Base-by-base conservation (phyloP, 2,329 filamentous ascomycete genomes). In the Lasiodiplodia sp. region DNA sequence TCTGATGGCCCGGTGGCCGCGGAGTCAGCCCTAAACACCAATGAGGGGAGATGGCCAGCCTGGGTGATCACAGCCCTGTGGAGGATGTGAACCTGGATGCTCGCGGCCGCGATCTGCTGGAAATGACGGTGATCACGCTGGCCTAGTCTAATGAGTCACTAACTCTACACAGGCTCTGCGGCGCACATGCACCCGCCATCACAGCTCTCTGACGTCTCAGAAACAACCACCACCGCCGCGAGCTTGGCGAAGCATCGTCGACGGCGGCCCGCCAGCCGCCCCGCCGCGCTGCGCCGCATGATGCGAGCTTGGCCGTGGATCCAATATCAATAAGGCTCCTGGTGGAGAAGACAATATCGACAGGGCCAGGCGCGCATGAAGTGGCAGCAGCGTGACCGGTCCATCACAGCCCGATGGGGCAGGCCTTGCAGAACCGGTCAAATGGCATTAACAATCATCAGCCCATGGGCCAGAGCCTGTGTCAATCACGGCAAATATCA, bases 11-110 rank as follows among this genome's bases (percentile, higher is more conserved):
- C 55, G 21, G 44, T 31, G 57, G 18, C 14, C 38, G 57, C 57
- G n/a, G 57, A 23, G 44, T 63, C 60, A 63, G 60, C 60, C 60
- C 60, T 63, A 47, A n/a, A 49, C 21, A 34, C 57, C 57, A 62
- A 51, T 62, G 57, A 62, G 44, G 60, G 23, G 23, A 23, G 23
- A 23, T 23, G 23, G 23, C 23, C 23, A 23, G 28, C 60, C 44
- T 37, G 40, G 60, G 31, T 52, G 60, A 63, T 63, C 60, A 63
- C 60, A 63, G 60, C 60, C 60, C 60, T 63, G 60, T 63, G 60
- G 60, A 63, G 60, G 60, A 63, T 63, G 60, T 38, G 60, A 63
- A 63, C 60, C 40, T 63, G 60, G 60, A 63, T 63, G 58, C 58
- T 44, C 38, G 38, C 57, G 3, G 31, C 38, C 28, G 44, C 34